Percentiles rank a stretch among this genome's conserved stretches.
Conservation (phyloP, 2,329 filamentous ascomycete species). For the Bertia moriformis region DNA sequence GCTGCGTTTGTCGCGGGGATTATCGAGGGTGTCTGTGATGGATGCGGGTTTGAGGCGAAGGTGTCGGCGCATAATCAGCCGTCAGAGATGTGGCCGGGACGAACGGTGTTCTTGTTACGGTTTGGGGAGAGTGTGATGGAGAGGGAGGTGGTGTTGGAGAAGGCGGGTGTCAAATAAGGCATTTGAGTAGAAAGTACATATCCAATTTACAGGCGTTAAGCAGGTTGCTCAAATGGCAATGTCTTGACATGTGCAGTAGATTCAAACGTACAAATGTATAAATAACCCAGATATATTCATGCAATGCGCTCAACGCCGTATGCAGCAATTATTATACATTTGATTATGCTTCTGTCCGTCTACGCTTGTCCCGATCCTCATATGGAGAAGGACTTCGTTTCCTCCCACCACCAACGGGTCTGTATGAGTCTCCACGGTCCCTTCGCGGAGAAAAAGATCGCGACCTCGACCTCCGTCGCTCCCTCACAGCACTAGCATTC, state of each 20-base stretch:
- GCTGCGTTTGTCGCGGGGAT: constrained; percentile 55
- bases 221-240: too few relatives aligned
- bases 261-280: too few relatives aligned
- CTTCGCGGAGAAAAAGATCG: constrained; percentile 36
- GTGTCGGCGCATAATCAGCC: constrained; percentile 46
- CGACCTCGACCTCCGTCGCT: constrained; percentile 22
- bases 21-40: constrained; percentile 55
- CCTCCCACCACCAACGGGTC: neutral
- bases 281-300: too few relatives aligned
- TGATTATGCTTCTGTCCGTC: neutral
- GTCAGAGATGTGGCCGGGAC: constrained; percentile 48
- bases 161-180: neutral
- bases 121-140: constrained; percentile 53
- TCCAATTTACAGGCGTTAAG: too few relatives aligned
- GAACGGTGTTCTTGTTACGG: constrained; percentile 55
- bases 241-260: too few relatives aligned
- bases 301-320: too few relatives aligned
- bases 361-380: neutral
- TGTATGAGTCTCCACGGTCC: constrained; percentile 4
- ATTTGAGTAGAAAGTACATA: too few relatives aligned
- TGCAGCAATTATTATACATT: too few relatives aligned
- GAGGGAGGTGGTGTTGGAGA: constrained; percentile 41
- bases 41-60: constrained; percentile 43
- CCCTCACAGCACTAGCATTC: constrained; percentile 53
- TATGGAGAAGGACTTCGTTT: neutral